Base-by-base conservation (phyloP, 106 monocot species). In the Dendrobium chrysotoxum region DNA sequence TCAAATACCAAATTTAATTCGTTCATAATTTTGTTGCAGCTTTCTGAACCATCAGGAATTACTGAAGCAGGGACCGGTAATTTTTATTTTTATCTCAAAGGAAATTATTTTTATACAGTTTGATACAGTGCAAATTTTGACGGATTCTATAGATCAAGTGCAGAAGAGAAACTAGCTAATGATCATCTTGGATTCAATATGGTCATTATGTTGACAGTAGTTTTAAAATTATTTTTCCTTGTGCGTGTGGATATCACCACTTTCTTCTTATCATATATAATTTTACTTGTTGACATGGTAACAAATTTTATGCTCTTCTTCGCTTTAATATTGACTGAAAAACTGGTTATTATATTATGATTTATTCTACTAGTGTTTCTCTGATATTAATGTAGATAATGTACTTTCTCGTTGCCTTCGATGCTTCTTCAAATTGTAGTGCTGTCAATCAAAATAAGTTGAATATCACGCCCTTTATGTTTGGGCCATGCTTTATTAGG, bases 11-110 rank as follows among this genome's bases (percentile, higher is more conserved):
- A 28, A 40, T 53, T 40, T 78, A n/a, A 50, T 61, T 38, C 15
- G 44, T 81, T 76, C 26, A 40, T 28, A 70, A 84, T 78, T 28
- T 86, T 70, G 11, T 71, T 90, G 83, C 94, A 99, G 98, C 89
- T 99, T 73, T 99, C 92, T 66, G 95, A 99, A 80, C 95, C 98
- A 72, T 89, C 95, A 46, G 98, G 98, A 70, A 86, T 99, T 84
- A 78, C 89, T 79, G 91, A 89, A 83, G 87, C 86, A n/a, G 92
- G 83, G 40, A 83, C 82, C 80, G 92, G 98, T 98, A 92, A 78
- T 58, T 23, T 44, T 75, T 46, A 7, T 46, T 75, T 50, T 44
- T 5, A 15, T 47, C 50, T 79, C 40, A 66, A 73, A 40, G 73
- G 39, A 20, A 72, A 20, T 28, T 72, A n/a, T 13, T 40, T 73